Evolutionary conservation across 495 filamentous ascomycete genomes (phyloP).

Genomic region (Penicillium desertorum): DNA sequence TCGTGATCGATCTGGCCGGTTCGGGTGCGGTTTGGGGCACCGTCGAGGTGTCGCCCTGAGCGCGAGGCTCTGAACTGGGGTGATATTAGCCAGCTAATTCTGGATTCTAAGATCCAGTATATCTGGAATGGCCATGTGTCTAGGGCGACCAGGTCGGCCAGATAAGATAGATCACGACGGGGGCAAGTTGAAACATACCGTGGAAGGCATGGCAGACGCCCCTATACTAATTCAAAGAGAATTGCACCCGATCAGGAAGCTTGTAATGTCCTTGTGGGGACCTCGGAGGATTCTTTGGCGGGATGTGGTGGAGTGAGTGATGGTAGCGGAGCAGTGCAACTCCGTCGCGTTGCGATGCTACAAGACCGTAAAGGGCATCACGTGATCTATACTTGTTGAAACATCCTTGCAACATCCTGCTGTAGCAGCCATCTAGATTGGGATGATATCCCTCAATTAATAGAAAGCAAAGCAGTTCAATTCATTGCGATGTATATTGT

Average conservation of each 20-base stretch:
- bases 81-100: constrained; percentile 7
- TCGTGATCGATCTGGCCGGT: constrained; percentile 86
- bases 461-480: background rate
- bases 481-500: constrained; percentile 6
- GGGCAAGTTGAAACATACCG: constrained; percentile 37
- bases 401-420: background rate
- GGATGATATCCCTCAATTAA: background rate
- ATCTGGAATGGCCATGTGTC: background rate
- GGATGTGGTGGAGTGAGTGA: constrained; percentile 2
- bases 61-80: constrained; percentile 49
- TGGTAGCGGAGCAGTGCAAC: constrained; percentile 8
- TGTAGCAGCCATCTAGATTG: background rate
- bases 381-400: constrained; percentile 11
- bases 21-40: constrained; percentile 66
- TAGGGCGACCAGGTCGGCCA: background rate
- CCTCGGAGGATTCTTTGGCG: background rate
- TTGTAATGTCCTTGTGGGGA: background rate
- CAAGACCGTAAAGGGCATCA: constrained; percentile 13
- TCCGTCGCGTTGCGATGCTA: constrained; percentile 18
- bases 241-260: background rate
- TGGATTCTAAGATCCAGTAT: background rate
- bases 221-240: background rate
- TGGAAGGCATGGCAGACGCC: constrained; percentile 39
- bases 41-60: constrained; percentile 44
- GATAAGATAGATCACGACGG: constrained; percentile 7